Evolutionary conservation across 495 filamentous ascomycete species (phyloP).

Genomic region (Penicillium bialowiezense): DNA sequence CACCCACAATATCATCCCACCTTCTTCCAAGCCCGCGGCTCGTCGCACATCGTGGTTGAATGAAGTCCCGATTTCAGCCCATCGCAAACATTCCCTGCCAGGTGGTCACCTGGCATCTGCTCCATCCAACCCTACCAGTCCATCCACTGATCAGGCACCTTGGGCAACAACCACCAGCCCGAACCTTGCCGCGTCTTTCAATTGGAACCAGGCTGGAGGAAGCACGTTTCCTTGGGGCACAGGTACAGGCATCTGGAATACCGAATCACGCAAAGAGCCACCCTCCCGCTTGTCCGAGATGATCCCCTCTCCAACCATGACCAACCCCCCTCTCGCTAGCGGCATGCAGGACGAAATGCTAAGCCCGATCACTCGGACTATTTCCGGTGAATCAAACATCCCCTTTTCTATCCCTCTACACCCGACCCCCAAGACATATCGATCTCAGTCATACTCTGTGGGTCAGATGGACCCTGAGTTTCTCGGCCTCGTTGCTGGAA

Average conservation of each 20-base stretch:
- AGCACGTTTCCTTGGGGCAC: conserved; percentile 69
- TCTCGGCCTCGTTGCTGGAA: conserved; percentile 39
- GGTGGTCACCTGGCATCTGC: conserved; percentile 67
- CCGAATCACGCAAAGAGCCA: conserved; percentile 69
- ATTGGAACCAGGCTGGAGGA: conserved; percentile 55
- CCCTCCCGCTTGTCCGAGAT: conserved; percentile 71
- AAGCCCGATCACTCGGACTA: conserved; percentile 53
- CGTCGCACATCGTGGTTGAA: conserved; percentile 56
- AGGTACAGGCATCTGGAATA: conserved; percentile 75
- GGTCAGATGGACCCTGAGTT: conserved; percentile 81
- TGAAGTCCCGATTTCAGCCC: conserved; percentile 43
- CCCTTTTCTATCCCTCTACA: conserved; percentile 89
- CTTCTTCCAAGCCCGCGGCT: conserved; percentile 34
- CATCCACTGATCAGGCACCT: conserved; percentile 64
- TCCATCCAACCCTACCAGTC: conserved; percentile 71
- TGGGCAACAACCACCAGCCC: conserved; percentile 58
- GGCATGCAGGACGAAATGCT: conserved; percentile 48
- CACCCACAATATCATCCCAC: conserved; percentile 32
- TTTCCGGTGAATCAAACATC: conserved; percentile 59
- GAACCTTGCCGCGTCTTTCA: conserved; percentile 48
- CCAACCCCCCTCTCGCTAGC: conserved; percentile 50
- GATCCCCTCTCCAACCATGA: conserved; percentile 71
- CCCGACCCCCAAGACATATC: conserved; percentile 86
- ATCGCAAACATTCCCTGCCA: conserved; percentile 50
- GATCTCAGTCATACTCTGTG: conserved; percentile 95